Conservation (phyloP, 345 rosid genomes). For the Linum tenue region DNA sequence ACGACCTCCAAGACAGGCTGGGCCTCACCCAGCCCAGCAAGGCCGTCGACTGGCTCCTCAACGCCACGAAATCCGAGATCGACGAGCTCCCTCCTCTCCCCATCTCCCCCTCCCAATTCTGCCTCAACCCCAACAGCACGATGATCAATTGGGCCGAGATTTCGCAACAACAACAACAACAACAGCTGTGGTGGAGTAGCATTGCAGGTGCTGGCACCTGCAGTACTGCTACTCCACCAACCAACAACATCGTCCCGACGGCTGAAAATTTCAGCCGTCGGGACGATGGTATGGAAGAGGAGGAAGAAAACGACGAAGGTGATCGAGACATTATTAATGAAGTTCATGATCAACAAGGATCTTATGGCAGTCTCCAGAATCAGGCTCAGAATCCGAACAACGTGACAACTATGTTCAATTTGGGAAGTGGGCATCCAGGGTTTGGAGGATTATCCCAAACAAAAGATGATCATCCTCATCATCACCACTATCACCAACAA, state of each 20-base stretch:
- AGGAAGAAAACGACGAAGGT: constrained; percentile 13
- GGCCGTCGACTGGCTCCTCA: constrained; percentile 71
- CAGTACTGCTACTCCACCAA: no score
- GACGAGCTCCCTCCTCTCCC: constrained; percentile 81
- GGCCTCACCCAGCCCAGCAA: constrained; percentile 82
- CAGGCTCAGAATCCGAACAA: no score
- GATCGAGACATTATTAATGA: constrained; percentile 6
- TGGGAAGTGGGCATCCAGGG: no score
- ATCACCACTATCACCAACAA: no score
- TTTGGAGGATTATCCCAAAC: no score
- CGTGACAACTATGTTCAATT: no score
- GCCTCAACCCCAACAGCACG: constrained; percentile 24
- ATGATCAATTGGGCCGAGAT: constrained; percentile 22
- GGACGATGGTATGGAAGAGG: constrained; percentile 16
- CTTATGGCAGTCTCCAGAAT: constrained; percentile 8
- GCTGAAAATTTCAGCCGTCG: constrained; percentile 13
- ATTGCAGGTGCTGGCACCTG: no score
- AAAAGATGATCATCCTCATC: no score
- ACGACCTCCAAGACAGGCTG: constrained; percentile 77
- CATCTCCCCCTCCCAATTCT: constrained; percentile 27
- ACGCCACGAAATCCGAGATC: constrained; percentile 60
- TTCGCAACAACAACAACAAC: no score
- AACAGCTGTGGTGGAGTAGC: no score
- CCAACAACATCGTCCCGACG: constrained; percentile 3
- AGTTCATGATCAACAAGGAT: constrained; percentile 7